phyloP scores from a whole-genome alignment of 2,329 filamentous ascomycete species.

The Aotearoamyces nothofagi region DNA sequence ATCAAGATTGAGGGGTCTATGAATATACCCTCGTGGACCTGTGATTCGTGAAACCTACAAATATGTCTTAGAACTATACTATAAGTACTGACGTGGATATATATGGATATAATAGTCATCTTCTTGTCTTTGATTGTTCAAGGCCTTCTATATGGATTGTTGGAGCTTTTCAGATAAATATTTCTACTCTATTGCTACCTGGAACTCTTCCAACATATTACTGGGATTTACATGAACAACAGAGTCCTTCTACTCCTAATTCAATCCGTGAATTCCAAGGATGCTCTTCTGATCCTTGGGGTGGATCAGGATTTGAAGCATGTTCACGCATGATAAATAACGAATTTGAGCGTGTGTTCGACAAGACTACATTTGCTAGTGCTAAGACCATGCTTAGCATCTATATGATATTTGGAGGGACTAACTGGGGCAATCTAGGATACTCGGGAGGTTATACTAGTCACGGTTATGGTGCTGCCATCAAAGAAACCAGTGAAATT shows the following conservation, averaged over 20 bases:
- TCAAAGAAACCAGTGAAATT: constrained; percentile 54
- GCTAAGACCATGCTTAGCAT: constrained; percentile 54
- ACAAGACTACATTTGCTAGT: constrained; percentile 58
- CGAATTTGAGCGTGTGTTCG: constrained; percentile 66
- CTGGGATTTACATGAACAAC: constrained; percentile 33
- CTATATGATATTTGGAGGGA: constrained; percentile 67
- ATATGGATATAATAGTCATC: constrained; percentile 26
- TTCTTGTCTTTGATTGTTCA: constrained; percentile 29
- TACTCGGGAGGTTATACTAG: constrained; percentile 49
- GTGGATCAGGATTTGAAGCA: constrained; percentile 51
- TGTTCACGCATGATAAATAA: constrained; percentile 52
- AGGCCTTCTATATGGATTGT: constrained; percentile 40
- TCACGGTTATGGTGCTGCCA: constrained; percentile 42
- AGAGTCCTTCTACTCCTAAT: constrained; percentile 52
- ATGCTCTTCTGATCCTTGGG: constrained; percentile 61
- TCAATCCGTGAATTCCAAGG: constrained; percentile 50
- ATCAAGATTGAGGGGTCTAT: no score
- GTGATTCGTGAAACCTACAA: no score
- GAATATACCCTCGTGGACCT: no score
- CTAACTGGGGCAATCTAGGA: constrained; percentile 72
- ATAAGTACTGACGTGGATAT: constrained; percentile 17
- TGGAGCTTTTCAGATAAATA: no score
- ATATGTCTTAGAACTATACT: no score
- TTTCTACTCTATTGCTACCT: no score
- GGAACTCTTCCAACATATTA: constrained; percentile 40